These are phyloP conservation scores for Ceratocystiopsis sp. DNA, from an alignment of 2,329 filamentous ascomycete genomes.

Conservation along the genomic window DNA sequence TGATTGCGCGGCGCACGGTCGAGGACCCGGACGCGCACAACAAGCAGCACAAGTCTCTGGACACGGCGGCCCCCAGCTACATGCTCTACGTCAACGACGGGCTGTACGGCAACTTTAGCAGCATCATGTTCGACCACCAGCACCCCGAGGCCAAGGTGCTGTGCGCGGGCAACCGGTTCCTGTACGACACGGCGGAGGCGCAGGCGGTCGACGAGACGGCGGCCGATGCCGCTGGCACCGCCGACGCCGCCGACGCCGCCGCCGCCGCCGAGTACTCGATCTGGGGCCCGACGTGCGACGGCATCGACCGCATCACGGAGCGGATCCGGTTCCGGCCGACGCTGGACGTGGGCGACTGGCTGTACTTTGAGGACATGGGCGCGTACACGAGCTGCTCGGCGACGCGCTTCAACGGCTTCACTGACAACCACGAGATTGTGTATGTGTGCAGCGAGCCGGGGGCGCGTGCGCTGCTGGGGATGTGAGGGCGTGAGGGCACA, in stretches of 20 bases:
- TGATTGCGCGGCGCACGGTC: conserved; percentile 88
- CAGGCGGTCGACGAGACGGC: background rate
- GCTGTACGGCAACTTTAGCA: conserved; percentile 95
- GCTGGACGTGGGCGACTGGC: conserved; percentile 87
- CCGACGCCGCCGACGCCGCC: conserved; percentile 18
- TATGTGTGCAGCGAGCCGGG: conserved; percentile 92
- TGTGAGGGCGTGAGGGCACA: background rate
- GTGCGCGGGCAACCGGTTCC: conserved; percentile 37
- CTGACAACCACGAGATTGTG: conserved; percentile 77
- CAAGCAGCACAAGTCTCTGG: too few relatives aligned
- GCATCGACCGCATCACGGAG: conserved; percentile 85
- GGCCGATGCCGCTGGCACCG: conserved; percentile 9
- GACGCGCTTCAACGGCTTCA: conserved; percentile 95
- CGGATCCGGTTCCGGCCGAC: conserved; percentile 60
- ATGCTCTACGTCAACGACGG: conserved; percentile 98
- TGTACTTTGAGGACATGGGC: conserved; percentile 98
- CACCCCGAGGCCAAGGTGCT: conserved; percentile 73
- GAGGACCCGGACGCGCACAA: conserved; percentile 45
- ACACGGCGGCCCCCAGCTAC: conserved; percentile 48
- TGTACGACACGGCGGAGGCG: conserved; percentile 32
- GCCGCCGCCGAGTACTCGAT: conserved; percentile 71
- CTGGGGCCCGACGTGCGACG: conserved; percentile 96
- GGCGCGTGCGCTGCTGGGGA: conserved; percentile 54
- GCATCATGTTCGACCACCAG: conserved; percentile 99
- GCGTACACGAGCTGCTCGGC: conserved; percentile 97